These are phyloP conservation scores for Rhizopogon vinicolor DNA, from an alignment of 768 basidiomycete genomes.

Conservation along the genomic window DNA sequence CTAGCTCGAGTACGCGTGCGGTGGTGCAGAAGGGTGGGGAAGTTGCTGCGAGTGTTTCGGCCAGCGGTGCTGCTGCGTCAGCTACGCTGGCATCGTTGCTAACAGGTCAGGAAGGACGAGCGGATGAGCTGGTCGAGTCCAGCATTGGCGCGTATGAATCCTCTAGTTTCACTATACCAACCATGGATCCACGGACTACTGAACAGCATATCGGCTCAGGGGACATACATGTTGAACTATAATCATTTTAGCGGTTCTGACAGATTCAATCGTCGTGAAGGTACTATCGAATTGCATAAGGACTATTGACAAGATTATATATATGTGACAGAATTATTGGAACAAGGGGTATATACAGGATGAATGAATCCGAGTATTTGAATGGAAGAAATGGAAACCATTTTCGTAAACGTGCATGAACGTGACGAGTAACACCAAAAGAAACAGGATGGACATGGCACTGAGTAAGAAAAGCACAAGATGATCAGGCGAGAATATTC, in stretches of 20 bases:
- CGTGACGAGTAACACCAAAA: not conserved
- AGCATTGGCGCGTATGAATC: not conserved
- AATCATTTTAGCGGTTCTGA: not conserved
- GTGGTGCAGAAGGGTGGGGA: conserved; percentile 3
- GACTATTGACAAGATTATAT: not conserved
- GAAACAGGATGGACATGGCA: not conserved
- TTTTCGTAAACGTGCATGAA: too few relatives aligned
- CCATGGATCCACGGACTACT: not conserved
- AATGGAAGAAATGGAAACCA: not conserved
- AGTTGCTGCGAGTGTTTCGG: not conserved
- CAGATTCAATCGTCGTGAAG: not conserved
- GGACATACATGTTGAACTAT: not conserved
- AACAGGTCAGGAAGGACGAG: not conserved
- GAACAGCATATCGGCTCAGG: not conserved
- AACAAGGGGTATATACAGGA: not conserved
- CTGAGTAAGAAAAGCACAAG: not conserved
- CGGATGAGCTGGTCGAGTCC: not conserved
- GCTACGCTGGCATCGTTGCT: not conserved
- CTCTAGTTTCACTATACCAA: not conserved
- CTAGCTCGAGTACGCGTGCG: conserved; percentile 16
- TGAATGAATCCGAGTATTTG: not conserved
- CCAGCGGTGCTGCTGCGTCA: not conserved
- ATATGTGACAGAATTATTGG: not conserved
- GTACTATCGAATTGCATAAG: not conserved
- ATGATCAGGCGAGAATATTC: not conserved